Base-by-base conservation (phyloP, 2,329 filamentous ascomycete species). In the Biscogniauxia marginata region DNA sequence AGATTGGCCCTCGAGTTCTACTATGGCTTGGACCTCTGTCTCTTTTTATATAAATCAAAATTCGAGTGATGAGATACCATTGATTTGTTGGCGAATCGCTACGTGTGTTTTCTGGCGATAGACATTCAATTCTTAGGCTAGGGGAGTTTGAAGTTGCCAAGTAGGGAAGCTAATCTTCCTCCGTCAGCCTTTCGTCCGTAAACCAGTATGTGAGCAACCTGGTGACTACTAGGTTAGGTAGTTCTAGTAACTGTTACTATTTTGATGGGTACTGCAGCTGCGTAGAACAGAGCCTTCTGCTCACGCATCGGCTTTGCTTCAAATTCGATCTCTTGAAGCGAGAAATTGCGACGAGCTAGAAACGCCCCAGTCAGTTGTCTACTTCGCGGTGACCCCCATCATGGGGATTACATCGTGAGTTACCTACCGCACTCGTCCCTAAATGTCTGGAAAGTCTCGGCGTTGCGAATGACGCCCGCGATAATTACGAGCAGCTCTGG, bases 401-500 rank as follows among this genome's bases (percentile, higher is more conserved):
- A 21, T 11, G 3, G 8, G 18, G 20, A 24, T 6, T 9, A 16
- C 25, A 16, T 19, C 8, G n/a, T 39, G 9, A 43, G 19, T 21
- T 16, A 77, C 84, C 67, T 72, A 87, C 85, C 72, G 70, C 84
- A 87, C 54, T 79, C 79, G 55, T 78, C 72, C 62, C 79, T 67
- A 65, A 88, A 87, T 22, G 76, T 73, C 62, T 81, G 75, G 68
- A 87, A 86, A 0, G 85, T 88, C 52, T 84, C 74, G 54, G 79
- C 75, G 57, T 87, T 88, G 54, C 86, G 80, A 53, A 88, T 76
- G 0, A 84, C 84, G 13, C 83, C 81, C 3, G 84, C 79, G 59
- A 88, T 82, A 54, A 88, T 71, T 47, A 86, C 81, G 46, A 79
- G 66, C 48, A 83, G 69, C 24, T 75, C 65, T 16, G 76, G 70